Evolutionary conservation across 495 filamentous ascomycete species (phyloP), one percentile per base, ranked within the genome.

Genomic region (Letharia lupina): DNA sequence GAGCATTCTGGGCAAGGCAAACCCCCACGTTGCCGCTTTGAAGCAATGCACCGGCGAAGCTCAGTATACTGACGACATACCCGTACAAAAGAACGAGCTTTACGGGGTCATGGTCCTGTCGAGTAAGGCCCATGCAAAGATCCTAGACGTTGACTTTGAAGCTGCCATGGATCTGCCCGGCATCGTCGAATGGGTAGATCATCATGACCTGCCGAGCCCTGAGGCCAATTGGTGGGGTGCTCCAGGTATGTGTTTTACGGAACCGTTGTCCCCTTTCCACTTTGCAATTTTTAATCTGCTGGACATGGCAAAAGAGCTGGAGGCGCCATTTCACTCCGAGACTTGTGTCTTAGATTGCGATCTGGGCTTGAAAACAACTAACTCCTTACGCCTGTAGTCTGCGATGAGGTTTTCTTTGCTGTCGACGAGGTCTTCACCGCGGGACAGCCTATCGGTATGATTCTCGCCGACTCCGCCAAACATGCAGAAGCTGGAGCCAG

Each of bases 11-110:
- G 94, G 94, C 50, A 90, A 89, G 70, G 84, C 90, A 31, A 87
- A 84, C 52, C 87, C 87, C 6, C 94, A 98, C 76, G 87, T 97
- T 61, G 89, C 94, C 2, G 94, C 94, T 7, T 75, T 98, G 73
- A 96, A 97, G 77, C 94, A 98, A 73, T 86, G 86, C 35, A 96
- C 91, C 20, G 94, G 94, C 60, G 90, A 96, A 77, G 94, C 94
- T 18, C 91, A 96, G 68, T 98, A 98, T 72, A 96, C 91, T 1
- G 94, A 98, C 72, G 94, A 98, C 70, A 96, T 96, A 48, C 93
- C 93, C 5, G 80, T 86, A 12, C 83, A 91, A 62, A 87, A 86
- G 75, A 95, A 95, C 69, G 93, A 97, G 77, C 81, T 97, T 8
- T 92, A 90, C 68, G 94, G 88, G 7, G 91, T 87, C 69, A 76